Evolutionary conservation across 805 yeast species (phyloP).

Genomic region (Saccharomycopsis vini): DNA sequence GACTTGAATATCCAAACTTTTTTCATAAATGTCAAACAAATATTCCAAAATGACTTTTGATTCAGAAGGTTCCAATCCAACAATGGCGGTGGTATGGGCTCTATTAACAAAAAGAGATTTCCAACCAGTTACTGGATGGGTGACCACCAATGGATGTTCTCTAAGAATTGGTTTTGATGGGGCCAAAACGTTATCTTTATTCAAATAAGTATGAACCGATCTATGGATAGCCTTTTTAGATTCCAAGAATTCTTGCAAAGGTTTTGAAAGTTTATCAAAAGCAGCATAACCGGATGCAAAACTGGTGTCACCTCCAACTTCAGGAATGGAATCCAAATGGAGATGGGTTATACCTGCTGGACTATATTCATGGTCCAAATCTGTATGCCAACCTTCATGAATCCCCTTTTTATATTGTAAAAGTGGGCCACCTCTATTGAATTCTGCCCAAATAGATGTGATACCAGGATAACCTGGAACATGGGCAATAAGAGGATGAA

Average conservation of each 20-base stretch:
- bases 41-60: slow-evolving; percentile 38
- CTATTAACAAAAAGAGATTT: slow-evolving; percentile 49
- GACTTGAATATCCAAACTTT: slow-evolving; percentile 46
- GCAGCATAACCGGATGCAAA: slow-evolving; percentile 48
- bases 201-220: slow-evolving; percentile 35
- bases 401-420: slow-evolving; percentile 22
- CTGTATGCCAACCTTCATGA: slow-evolving; percentile 39
- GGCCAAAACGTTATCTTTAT: slow-evolving; percentile 37
- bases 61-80: slow-evolving; percentile 45
- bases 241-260: slow-evolving; percentile 36
- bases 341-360: slow-evolving; percentile 50
- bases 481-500: slow-evolving; percentile 29
- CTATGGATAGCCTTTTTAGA: slow-evolving; percentile 35
- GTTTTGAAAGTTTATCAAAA: slow-evolving; percentile 43
- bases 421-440: slow-evolving; percentile 23
- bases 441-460: slow-evolving; percentile 26
- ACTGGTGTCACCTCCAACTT: slow-evolving; percentile 45
- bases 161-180: slow-evolving; percentile 43
- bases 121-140: slow-evolving; percentile 60
- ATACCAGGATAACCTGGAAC: slow-evolving; percentile 32
- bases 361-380: slow-evolving; percentile 45
- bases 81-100: slow-evolving; percentile 40
- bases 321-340: slow-evolving; percentile 42
- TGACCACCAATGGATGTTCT: slow-evolving; percentile 53
- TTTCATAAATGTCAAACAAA: slow-evolving; percentile 38